These are phyloP conservation scores for Lathyrus tuberosus DNA, from an alignment of 306 rosid genomes.

Conservation along the genomic window DNA sequence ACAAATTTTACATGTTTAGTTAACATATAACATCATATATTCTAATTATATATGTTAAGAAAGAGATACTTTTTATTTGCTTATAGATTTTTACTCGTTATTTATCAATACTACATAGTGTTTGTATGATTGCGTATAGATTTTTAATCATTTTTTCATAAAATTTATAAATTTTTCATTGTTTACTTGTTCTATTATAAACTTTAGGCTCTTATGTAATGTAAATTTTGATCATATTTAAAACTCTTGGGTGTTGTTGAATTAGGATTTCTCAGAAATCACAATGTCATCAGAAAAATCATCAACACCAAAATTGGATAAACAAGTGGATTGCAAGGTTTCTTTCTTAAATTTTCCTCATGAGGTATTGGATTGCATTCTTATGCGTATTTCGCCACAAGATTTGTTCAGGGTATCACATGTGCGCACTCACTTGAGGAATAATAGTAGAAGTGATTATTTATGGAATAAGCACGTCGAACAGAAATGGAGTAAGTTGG, in stretches of 20 bases:
- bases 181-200: neutral
- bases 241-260: neutral
- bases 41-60: too few species aligned
- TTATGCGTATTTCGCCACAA: conserved; percentile 26
- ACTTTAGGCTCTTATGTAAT: neutral
- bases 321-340: conserved; percentile 22
- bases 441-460: conserved; percentile 16
- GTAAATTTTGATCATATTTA: neutral
- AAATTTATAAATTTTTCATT: too few species aligned
- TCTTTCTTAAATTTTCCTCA: conserved; percentile 40
- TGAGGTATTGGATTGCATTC: conserved; percentile 34
- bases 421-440: conserved; percentile 25
- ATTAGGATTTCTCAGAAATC: neutral
- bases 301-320: neutral
- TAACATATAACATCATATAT: too few species aligned
- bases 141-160: neutral
- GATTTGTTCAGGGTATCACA: conserved; percentile 38
- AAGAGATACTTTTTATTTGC: too few species aligned
- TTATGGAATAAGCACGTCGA: conserved; percentile 35
- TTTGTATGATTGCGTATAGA: neutral
- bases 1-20: too few species aligned
- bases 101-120: too few species aligned
- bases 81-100: too few species aligned
- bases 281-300: conserved; percentile 17
- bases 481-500: conserved; percentile 27